These are phyloP conservation scores for Nicotiana undulata DNA, from an alignment of 257 asterid species.

Conservation along the genomic window DNA sequence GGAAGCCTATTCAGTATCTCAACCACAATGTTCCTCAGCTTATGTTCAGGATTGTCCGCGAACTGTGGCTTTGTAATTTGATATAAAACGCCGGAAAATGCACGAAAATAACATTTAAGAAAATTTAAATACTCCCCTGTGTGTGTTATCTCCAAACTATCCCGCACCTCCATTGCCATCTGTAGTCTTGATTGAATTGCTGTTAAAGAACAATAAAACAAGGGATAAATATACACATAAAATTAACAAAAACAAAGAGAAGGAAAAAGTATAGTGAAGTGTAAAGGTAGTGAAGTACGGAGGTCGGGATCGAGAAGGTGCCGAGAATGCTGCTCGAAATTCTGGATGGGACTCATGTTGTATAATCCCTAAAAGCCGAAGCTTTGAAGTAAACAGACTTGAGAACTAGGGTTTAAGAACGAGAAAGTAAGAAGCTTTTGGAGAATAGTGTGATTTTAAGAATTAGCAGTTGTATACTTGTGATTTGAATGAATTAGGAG, in stretches of 20 bases:
- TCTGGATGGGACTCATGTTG: conserved; percentile 86
- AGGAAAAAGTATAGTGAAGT: neutral
- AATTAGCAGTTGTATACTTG: neutral
- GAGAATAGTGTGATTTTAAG: neutral
- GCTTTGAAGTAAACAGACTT: neutral
- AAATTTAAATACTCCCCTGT: conserved; percentile 98
- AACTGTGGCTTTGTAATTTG: conserved; percentile 85
- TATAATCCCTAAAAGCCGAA: neutral
- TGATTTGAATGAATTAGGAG: neutral
- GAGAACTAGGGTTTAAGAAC: neutral
- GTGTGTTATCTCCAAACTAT: conserved; percentile 97
- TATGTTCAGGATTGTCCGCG: conserved; percentile 82
- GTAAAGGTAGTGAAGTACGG: conserved; percentile 27
- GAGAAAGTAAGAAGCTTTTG: neutral
- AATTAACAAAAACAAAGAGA: neutral
- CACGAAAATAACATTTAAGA: conserved; percentile 80
- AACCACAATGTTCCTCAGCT: conserved; percentile 74
- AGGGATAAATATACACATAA: neutral
- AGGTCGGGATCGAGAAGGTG: conserved; percentile 69
- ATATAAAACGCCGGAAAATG: conserved; percentile 72
- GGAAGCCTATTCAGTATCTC: conserved; percentile 96
- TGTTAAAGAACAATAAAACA: conserved; percentile 24
- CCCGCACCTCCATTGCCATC: conserved; percentile 98
- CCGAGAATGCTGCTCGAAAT: conserved; percentile 92
- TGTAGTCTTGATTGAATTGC: conserved; percentile 82